These are phyloP conservation scores for Blakeslea trispora DNA, from an alignment of 371 early-diverging fungal species.

Conservation along the genomic window DNA sequence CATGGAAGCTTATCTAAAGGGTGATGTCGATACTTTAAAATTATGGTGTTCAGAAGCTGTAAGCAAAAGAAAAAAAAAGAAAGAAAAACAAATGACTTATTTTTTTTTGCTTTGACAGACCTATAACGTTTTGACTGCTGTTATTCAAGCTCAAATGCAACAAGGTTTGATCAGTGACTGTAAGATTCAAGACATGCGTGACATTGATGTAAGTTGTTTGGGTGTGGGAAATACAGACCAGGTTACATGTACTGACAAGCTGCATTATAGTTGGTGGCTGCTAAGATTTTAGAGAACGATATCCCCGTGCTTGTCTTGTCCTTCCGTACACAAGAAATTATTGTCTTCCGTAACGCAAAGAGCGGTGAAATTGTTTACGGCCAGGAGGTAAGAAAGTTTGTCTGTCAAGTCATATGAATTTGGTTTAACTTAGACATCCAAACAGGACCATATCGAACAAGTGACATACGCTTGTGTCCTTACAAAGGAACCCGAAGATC, in stretches of 20 bases:
- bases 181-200: slow-evolving; percentile 90
- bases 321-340: slow-evolving; percentile 93
- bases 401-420: background rate
- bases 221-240: background rate
- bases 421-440: too few species aligned
- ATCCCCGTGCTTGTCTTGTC: slow-evolving; percentile 87
- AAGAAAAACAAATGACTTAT: background rate
- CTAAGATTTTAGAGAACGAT: slow-evolving; percentile 91
- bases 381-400: slow-evolving; percentile 56
- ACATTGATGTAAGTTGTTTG: slow-evolving; percentile 69
- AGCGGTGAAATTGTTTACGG: slow-evolving; percentile 87
- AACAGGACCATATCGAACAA: slow-evolving; percentile 81
- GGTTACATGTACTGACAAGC: background rate
- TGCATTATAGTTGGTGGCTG: slow-evolving; percentile 59
- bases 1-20: slow-evolving; percentile 90
- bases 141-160: slow-evolving; percentile 81
- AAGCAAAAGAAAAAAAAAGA: slow-evolving; percentile 20
- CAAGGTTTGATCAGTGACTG: slow-evolving; percentile 92
- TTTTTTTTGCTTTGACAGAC: slow-evolving; percentile 52
- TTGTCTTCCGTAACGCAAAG: slow-evolving; percentile 87
- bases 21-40: slow-evolving; percentile 81
- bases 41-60: slow-evolving; percentile 94
- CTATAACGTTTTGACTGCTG: slow-evolving; percentile 85
- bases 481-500: slow-evolving; percentile 85
- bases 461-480: slow-evolving; percentile 87